Percentiles rank a stretch among this genome's conserved stretches.
Conservation (phyloP, 768 basidiomycete species). For the Boletus eberwhitei region DNA sequence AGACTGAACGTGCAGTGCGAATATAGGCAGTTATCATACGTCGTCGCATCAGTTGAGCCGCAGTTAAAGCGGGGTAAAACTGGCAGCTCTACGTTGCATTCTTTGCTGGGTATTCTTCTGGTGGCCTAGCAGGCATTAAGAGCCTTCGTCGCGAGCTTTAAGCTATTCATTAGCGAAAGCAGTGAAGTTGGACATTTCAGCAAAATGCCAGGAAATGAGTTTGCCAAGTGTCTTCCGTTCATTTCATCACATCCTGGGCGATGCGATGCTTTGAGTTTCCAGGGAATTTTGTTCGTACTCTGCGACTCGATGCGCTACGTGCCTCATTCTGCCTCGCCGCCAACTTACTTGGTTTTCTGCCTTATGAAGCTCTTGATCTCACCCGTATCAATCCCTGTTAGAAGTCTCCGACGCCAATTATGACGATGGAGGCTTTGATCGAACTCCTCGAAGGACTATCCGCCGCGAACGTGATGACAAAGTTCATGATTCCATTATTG, state of each 20-base stretch:
- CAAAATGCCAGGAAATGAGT: constrained; percentile 30
- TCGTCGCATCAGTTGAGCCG: constrained; percentile 37
- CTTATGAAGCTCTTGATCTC: constrained; percentile 50
- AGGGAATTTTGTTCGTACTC: constrained; percentile 17
- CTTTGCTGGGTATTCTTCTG: constrained; percentile 21
- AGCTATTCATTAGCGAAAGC: constrained; percentile 48
- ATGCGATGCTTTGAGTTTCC: constrained; percentile 27
- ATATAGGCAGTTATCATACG: constrained; percentile 37
- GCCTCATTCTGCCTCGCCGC: constrained; percentile 41
- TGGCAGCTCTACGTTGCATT: constrained; percentile 32
- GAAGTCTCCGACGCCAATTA: constrained; percentile 59
- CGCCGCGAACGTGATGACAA: constrained; percentile 86
- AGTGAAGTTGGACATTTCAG: constrained; percentile 35
- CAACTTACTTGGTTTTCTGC: constrained; percentile 37
- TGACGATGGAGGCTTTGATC: constrained; percentile 51
- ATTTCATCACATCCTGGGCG: constrained; percentile 17
- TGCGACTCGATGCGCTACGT: constrained; percentile 44
- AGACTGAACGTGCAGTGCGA: constrained; percentile 50
- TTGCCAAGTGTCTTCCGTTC: constrained; percentile 18
- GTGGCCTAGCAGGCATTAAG: constrained; percentile 30
- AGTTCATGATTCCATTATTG: constrained; percentile 87
- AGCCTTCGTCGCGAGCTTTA: constrained; percentile 42
- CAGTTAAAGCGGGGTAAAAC: constrained; percentile 51
- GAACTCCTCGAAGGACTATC: constrained; percentile 42
- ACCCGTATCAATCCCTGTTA: constrained; percentile 44